Evolutionary conservation across 2,329 filamentous ascomycete species (phyloP).

Genomic region (Colletotrichum paranaense): DNA sequence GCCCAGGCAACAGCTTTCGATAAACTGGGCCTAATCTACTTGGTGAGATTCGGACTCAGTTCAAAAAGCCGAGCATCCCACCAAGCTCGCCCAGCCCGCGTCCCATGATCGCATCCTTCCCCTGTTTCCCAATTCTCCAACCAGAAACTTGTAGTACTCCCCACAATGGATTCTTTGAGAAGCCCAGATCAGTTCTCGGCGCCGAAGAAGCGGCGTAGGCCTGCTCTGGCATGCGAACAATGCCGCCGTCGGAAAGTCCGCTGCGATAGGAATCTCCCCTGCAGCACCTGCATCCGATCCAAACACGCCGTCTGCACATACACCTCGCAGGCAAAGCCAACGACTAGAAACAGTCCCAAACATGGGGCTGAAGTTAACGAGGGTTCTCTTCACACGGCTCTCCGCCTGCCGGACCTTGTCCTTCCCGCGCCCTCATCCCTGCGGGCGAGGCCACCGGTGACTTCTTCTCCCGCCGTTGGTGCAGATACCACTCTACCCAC

Average conservation of each 20-base stretch:
- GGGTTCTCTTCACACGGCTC: neutral
- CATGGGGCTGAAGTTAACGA: neutral
- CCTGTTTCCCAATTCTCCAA: too few species aligned
- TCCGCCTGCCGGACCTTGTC: neutral
- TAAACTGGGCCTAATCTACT: too few species aligned
- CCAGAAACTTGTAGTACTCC: neutral
- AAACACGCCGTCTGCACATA: constrained; percentile 67
- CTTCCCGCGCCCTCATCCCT: constrained; percentile 12
- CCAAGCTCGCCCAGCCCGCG: too few species aligned
- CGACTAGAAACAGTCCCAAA: neutral
- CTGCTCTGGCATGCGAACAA: constrained; percentile 63
- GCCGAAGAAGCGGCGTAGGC: constrained; percentile 52
- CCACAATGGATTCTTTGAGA: neutral
- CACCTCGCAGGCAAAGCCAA: constrained; percentile 45
- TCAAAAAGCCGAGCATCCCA: constrained; percentile 29
- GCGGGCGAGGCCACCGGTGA: neutral
- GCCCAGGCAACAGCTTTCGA: neutral
- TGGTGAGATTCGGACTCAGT: constrained; percentile 13
- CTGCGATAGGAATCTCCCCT: constrained; percentile 70
- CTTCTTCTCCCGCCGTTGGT: neutral
- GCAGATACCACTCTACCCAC: too few species aligned
- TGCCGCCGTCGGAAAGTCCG: constrained; percentile 71
- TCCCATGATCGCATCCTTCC: too few species aligned
- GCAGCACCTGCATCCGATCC: constrained; percentile 68
- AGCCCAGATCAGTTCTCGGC: neutral